Base-by-base conservation (phyloP, 2,329 filamentous ascomycete genomes). In the Phoma sp. region DNA sequence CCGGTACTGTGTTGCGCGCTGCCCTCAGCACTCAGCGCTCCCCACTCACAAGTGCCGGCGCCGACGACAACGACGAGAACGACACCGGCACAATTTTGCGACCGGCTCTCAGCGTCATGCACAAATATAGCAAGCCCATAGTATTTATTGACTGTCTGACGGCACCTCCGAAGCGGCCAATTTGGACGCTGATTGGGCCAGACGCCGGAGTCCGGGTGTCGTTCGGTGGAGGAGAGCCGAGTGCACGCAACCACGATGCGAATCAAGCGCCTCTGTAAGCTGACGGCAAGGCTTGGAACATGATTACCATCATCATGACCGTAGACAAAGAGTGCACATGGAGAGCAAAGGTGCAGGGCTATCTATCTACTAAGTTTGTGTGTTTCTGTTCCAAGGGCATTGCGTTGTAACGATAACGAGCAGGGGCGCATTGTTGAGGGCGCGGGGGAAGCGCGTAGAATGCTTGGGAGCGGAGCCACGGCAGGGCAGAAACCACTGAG, bases 361-460 rank as follows among this genome's bases (percentile, higher is more conserved):
- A 33, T 33, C 32, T 5, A 30, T 25, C 33, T 43, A 27, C 18
- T 18, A 18, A 18, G 18, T 52, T 9, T 32, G 47, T 32, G 30
- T 29, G 9, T 25, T 23, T 37, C 14, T 10, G 4, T 14, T 13
- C 4, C 35, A 41, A 8, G 18, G 30, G 37, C 23, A 42, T 52
- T 46, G 49, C 44, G 36, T 11, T 11, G 14, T 18, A 39, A 38
- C 45, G 33, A 61, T 60, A 54, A 57, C 47, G 49, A 50, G 32
- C 43, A 39, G 46, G 29, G 47, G 47, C 56, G 56, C 52, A 37
- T 55, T 50, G 52, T 55, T 55, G 52, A 46, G 52, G 41, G 29
- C 47, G 47, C 47, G 54, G 60, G 53, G 57, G 57, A 33, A 9
- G 52, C 41, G 55, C 44, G 37, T 48, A 52, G 47, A 47, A 60